Conservation (phyloP, 805 yeast genomes). For the Metschnikowia borealis region DNA sequence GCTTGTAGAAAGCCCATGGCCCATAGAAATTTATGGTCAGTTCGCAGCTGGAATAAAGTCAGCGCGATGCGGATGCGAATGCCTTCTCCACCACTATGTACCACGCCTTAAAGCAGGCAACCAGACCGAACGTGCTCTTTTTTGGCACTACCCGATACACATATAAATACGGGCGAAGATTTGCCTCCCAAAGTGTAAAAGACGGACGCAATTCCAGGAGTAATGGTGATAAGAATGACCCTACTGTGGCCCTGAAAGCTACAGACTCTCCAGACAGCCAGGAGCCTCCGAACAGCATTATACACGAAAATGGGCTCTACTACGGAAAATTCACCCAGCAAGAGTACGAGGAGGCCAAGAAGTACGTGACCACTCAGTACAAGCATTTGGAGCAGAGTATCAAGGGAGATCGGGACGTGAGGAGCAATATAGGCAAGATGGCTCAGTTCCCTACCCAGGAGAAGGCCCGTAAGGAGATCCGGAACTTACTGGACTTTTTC, state of each 20-base stretch:
- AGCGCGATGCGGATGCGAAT: not conserved
- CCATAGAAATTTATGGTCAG: too few relatives aligned
- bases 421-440: constrained; percentile 35
- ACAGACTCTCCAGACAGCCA: not conserved
- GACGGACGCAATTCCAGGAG: not conserved
- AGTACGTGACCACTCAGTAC: constrained; percentile 29
- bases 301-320: constrained; percentile 27
- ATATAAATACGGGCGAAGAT: not conserved
- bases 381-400: constrained; percentile 30
- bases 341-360: constrained; percentile 39
- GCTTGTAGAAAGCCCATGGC: too few relatives aligned
- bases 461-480: constrained; percentile 9
- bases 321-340: constrained; percentile 34
- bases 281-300: constrained; percentile 7
- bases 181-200: not conserved
- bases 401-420: constrained; percentile 33
- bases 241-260: not conserved
- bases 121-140: not conserved
- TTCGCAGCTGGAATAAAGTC: not conserved
- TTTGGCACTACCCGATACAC: not conserved
- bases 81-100: not conserved
- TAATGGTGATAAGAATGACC: not conserved
- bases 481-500: constrained; percentile 35
- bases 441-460: constrained; percentile 32
- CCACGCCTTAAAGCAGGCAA: not conserved